Conservation (phyloP, 2,329 filamentous ascomycete genomes). For the Podosphaera fusca region DNA sequence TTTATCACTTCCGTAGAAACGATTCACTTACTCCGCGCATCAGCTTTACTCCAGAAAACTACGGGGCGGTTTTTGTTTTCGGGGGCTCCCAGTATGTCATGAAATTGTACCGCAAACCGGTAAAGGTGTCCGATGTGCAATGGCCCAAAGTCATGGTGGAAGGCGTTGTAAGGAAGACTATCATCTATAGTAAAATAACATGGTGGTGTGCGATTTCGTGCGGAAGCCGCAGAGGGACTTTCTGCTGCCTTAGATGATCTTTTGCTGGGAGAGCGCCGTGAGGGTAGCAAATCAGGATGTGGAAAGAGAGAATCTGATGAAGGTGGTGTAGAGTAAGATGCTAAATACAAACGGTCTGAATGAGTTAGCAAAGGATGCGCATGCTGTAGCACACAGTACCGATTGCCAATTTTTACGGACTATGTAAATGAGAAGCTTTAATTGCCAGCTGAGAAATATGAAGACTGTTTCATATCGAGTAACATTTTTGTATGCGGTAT, state of each 20-base stretch:
- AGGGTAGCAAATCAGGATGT: constrained; percentile 34
- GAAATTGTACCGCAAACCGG: constrained; percentile 84
- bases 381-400: no score
- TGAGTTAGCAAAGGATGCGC: constrained; percentile 17
- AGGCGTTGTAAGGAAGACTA: constrained; percentile 83
- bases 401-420: no score
- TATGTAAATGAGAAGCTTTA: no score
- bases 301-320: constrained; percentile 68
- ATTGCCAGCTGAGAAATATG: no score
- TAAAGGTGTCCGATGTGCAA: constrained; percentile 94
- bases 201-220: constrained; percentile 36
- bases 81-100: constrained; percentile 79
- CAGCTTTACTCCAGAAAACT: constrained; percentile 86
- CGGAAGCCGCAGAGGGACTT: constrained; percentile 26
- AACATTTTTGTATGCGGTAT: no score
- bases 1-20: neutral
- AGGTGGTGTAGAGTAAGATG: constrained; percentile 67
- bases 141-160: constrained; percentile 95
- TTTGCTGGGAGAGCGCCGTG: constrained; percentile 49
- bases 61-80: constrained; percentile 77
- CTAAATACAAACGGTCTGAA: constrained; percentile 81
- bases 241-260: constrained; percentile 42
- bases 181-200: constrained; percentile 95
- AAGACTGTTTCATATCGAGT: no score
- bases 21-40: constrained; percentile 54